Evolutionary conservation across 1,139 yeast species (phyloP).

Genomic region (Saccharomyces hybrid): DNA sequence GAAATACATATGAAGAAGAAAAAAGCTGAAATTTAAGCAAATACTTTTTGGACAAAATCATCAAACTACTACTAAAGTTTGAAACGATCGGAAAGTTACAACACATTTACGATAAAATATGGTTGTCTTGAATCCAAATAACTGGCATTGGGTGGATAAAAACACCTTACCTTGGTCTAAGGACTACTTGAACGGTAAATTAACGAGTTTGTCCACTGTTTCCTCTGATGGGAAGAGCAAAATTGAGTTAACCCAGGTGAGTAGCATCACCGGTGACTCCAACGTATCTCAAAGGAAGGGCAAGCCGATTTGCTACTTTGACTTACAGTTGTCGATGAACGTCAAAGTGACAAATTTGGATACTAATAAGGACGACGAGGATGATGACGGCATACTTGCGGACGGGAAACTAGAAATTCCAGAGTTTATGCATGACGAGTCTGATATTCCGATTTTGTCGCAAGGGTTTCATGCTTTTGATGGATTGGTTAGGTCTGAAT

Average conservation of each 20-base stretch:
- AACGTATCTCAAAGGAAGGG: slow-evolving; percentile 80
- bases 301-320: slow-evolving; percentile 66
- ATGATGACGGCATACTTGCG: slow-evolving; percentile 12
- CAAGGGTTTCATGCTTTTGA: slow-evolving; percentile 37
- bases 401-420: slow-evolving; percentile 43
- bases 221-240: slow-evolving; percentile 28
- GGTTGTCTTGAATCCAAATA: slow-evolving; percentile 79
- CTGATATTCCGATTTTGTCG: slow-evolving; percentile 52
- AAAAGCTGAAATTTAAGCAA: not conserved
- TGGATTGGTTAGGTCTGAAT: slow-evolving; percentile 37
- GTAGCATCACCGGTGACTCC: slow-evolving; percentile 60
- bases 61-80: not conserved
- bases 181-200: slow-evolving; percentile 43
- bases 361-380: slow-evolving; percentile 30
- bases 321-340: slow-evolving; percentile 46
- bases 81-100: not conserved
- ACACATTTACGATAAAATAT: slow-evolving; percentile 28
- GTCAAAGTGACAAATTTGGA: slow-evolving; percentile 34
- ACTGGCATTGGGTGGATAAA: slow-evolving; percentile 86
- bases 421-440: slow-evolving; percentile 71
- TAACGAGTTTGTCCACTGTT: slow-evolving; percentile 34
- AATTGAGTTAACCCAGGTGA: slow-evolving; percentile 23
- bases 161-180: slow-evolving; percentile 75
- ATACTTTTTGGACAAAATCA: not conserved
- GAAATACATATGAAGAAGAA: not conserved